Evolutionary conservation across 163 green algal species (phyloP), one percentile per base, ranked within the genome.

Genomic region (Chlamydomonas reinhardtii): DNA sequence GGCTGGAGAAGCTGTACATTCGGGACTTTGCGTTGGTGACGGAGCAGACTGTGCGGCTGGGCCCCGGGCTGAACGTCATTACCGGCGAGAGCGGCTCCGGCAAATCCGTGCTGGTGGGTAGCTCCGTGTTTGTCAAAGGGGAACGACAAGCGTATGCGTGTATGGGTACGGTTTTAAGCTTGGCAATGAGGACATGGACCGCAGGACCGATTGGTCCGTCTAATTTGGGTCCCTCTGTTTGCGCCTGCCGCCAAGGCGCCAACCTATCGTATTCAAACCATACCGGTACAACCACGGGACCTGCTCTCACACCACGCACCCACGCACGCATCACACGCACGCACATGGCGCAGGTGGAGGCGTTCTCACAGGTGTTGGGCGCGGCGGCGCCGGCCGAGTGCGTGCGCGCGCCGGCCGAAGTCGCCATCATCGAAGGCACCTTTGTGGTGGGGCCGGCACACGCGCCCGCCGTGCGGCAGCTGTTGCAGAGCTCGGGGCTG

Each of bases 11-110:
- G 73, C 82, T 97, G 37, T 73, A 39, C 34, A 85, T 97, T 72
- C 90, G 90, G 56, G 91, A 98, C 92, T 99, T 98, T 94, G 96
- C 94, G 3, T 88, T 99, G 24, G 87, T 99, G 4, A 61, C 86
- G 9, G 72, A 95, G n/a, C 87, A 97, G 82, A 75, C 52, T 0
- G 83, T 99, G 12, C 0, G 43, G 14, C 93, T 99, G 39, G 56
- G 61, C 15, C 96, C 95, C 0, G 96, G 96, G 2, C 85, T 99
- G 2, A 98, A 96, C 78, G 94, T 96, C 27, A 94, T 99, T 72
- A 97, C 94, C 11, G 96, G 96, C 20, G 95, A 98, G 88, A 97
- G 92, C 35, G 97, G 97, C 35, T 87, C 75, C 22, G 82, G 82
- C n/a, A 92, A 92, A 31, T 91, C 82, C 31, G 82, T 91, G 2